These are phyloP conservation scores for Cryphonectria japonica DNA, from an alignment of 2,329 filamentous ascomycete genomes.

Conservation along the genomic window DNA sequence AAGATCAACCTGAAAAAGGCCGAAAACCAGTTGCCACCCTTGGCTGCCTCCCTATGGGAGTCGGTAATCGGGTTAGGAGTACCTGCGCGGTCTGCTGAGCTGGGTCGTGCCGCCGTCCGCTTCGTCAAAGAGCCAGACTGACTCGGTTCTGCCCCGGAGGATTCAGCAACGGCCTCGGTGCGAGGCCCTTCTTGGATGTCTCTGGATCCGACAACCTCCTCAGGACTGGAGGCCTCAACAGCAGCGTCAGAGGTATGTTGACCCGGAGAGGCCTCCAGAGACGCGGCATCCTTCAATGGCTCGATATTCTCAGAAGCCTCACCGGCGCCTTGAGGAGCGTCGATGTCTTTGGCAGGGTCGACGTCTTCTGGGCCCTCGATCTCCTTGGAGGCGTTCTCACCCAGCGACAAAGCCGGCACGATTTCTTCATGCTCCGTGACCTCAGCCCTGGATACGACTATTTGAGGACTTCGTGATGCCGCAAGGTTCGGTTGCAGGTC, in stretches of 20 bases:
- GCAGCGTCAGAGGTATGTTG: not conserved
- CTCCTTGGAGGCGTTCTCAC: slow-evolving; percentile 5
- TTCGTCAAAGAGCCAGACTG: slow-evolving; percentile 26
- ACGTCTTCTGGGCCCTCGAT: not conserved
- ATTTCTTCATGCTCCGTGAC: slow-evolving; percentile 18
- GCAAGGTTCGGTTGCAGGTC: not conserved
- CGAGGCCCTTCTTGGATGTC: slow-evolving; percentile 2
- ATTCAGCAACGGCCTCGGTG: slow-evolving; percentile 14
- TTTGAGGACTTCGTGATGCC: slow-evolving; percentile 18
- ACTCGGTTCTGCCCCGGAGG: slow-evolving; percentile 21
- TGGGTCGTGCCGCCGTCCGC: slow-evolving; percentile 19
- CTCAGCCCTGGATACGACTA: slow-evolving; percentile 19
- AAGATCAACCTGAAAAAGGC: slow-evolving; percentile 30
- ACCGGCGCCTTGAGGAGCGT: not conserved
- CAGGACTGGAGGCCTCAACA: not conserved
- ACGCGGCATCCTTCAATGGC: not conserved
- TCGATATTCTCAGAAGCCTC: not conserved
- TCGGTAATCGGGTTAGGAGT: slow-evolving; percentile 25
- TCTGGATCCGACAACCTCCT: not conserved
- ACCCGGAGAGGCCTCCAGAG: not conserved
- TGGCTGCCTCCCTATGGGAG: slow-evolving; percentile 26
- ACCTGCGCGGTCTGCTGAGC: slow-evolving; percentile 19
- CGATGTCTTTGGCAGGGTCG: not conserved
- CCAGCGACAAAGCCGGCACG: slow-evolving; percentile 6
- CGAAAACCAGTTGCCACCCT: slow-evolving; percentile 30